phyloP scores from a whole-genome alignment of 208 protist genomes.

The Leishmania arabica region DNA sequence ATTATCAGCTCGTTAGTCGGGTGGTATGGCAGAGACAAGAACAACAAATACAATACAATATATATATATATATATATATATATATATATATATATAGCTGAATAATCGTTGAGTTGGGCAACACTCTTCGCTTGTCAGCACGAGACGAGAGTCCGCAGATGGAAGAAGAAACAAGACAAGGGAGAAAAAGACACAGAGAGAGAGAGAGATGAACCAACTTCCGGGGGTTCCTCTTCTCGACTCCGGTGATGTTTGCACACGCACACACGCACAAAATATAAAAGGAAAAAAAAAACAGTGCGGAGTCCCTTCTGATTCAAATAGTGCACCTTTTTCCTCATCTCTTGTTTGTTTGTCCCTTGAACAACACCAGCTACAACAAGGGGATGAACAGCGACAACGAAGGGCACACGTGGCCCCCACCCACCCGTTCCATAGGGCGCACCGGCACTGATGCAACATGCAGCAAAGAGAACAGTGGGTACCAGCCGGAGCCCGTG shows the following conservation, averaged over 20 bases:
- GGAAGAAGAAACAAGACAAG: neutral
- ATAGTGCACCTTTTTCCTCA: neutral
- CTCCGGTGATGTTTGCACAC: neutral
- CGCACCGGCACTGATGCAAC: neutral
- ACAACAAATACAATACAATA: neutral
- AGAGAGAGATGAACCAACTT: neutral
- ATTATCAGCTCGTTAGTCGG: neutral
- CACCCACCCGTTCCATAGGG: neutral
- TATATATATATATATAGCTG: no score
- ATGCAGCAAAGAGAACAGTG: neutral
- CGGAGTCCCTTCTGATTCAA: neutral
- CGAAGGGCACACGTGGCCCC: neutral
- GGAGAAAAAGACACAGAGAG: neutral
- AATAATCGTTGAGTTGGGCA: neutral
- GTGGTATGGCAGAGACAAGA: no score
- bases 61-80: no score
- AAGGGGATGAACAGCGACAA: neutral
- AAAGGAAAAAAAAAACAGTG: neutral
- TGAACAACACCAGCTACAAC: neutral
- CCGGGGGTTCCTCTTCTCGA: neutral
- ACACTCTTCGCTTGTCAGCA: neutral
- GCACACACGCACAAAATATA: neutral
- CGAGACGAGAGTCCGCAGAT: neutral
- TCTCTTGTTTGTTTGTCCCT: neutral
- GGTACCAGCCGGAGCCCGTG: no score